phyloP scores from a whole-genome alignment of 495 filamentous ascomycete genomes.

The Aspergillus diversus region DNA sequence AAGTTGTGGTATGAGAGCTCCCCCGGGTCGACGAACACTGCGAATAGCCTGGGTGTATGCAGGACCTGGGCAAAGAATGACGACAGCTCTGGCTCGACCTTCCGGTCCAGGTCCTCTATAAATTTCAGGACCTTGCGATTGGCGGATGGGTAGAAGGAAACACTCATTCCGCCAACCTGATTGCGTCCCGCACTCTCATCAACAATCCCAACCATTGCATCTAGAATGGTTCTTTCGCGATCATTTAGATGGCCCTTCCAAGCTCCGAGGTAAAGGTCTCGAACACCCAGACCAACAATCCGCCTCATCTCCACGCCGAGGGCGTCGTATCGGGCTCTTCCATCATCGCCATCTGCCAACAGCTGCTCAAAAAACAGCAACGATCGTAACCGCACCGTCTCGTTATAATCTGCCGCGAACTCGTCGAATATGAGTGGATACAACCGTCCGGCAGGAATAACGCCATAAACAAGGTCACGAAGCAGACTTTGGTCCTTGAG shows the following conservation, averaged over 20 bases:
- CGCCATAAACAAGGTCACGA: neutral
- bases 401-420: neutral
- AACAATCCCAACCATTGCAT: neutral
- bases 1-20: conserved; percentile 8
- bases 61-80: neutral
- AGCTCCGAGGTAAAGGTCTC: neutral
- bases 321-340: neutral
- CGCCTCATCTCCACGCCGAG: neutral
- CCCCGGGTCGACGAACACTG: conserved; percentile 1
- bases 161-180: conserved; percentile 3
- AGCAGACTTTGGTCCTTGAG: neutral
- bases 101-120: conserved; percentile 3
- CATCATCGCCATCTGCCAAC: neutral
- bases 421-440: neutral
- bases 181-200: neutral
- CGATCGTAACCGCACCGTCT: neutral
- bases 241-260: neutral
- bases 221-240: neutral
- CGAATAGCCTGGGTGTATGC: neutral
- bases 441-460: neutral
- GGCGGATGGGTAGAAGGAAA: neutral
- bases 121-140: conserved; percentile 5
- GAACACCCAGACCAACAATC: conserved; percentile 5
- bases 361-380: neutral
- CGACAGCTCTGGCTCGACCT: neutral